Conservation (phyloP, 495 filamentous ascomycete species). For the Penicillium atrosanguineum region DNA sequence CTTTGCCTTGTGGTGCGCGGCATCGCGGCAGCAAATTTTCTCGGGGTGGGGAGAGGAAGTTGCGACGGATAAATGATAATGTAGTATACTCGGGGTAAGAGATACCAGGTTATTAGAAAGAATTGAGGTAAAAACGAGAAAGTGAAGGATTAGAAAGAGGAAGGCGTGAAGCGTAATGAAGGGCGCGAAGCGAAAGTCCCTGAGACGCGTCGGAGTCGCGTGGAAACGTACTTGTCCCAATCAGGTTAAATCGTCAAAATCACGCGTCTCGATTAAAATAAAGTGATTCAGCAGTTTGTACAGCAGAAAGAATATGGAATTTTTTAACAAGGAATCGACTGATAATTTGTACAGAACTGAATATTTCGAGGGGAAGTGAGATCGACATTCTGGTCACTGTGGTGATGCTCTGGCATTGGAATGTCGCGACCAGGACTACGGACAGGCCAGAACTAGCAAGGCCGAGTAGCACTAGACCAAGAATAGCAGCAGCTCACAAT, state of each 20-base stretch:
- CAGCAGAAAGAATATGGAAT: neutral
- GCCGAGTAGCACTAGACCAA: no score
- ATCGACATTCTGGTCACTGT: constrained; percentile 29
- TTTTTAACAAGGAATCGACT: neutral
- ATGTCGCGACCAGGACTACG: constrained; percentile 11
- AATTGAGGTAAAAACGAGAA: neutral
- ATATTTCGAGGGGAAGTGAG: neutral
- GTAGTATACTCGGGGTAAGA: constrained; percentile 25
- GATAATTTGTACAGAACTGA: constrained; percentile 1
- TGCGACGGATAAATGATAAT: constrained; percentile 24
- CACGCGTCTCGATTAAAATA: constrained; percentile 7
- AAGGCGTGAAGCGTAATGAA: constrained; percentile 7
- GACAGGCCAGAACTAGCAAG: neutral
- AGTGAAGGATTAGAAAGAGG: constrained; percentile 4
- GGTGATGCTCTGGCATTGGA: constrained; percentile 32
- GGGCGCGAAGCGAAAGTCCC: constrained; percentile 1
- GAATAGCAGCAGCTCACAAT: no score
- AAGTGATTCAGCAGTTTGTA: neutral
- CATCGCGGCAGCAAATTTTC: constrained; percentile 36
- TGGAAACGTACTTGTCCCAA: constrained; percentile 11
- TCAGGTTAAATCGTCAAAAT: constrained; percentile 11
- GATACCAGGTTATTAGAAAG: constrained; percentile 15
- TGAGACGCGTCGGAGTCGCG: constrained; percentile 22
- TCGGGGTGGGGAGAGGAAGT: constrained; percentile 12
- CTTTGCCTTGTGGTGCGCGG: constrained; percentile 32